Conservation (phyloP, 805 yeast species). For the Wickerhamomyces bisporus region DNA sequence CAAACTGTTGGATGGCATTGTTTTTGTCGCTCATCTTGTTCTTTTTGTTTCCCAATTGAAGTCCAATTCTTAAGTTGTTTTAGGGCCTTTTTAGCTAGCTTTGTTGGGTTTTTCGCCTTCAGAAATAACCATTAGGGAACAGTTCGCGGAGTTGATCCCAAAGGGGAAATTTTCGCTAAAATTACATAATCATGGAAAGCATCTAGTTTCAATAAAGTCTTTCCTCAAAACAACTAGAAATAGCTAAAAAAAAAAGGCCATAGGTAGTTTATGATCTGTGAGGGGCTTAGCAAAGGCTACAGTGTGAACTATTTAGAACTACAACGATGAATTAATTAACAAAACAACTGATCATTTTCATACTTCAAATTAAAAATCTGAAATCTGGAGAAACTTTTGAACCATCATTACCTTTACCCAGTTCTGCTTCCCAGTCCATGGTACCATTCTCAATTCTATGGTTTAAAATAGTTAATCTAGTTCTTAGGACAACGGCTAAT, state of each 20-base stretch:
- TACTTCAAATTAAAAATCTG: constrained; percentile 28
- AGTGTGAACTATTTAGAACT: too few species aligned
- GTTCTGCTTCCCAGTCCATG: constrained; percentile 45
- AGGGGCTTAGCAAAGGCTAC: too few species aligned
- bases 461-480: constrained; percentile 35
- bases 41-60: too few species aligned
- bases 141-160: neutral
- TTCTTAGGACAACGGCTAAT: constrained; percentile 34
- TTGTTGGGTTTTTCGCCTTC: neutral
- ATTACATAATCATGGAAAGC: too few species aligned
- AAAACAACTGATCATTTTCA: too few species aligned
- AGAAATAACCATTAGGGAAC: too few species aligned
- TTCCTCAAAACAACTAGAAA: too few species aligned
- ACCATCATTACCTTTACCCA: constrained; percentile 39
- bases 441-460: constrained; percentile 38
- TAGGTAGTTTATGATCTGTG: too few species aligned
- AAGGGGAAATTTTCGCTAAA: neutral
- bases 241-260: too few species aligned
- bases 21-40: constrained; percentile 5
- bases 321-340: too few species aligned
- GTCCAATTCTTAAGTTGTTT: neutral
- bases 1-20: constrained; percentile 10
- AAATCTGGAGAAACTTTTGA: constrained; percentile 38
- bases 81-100: neutral
- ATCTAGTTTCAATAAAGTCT: too few species aligned